These are phyloP conservation scores for Neonothopanus nambi DNA, from an alignment of 1,284 basidiomycete species.

Conservation along the genomic window DNA sequence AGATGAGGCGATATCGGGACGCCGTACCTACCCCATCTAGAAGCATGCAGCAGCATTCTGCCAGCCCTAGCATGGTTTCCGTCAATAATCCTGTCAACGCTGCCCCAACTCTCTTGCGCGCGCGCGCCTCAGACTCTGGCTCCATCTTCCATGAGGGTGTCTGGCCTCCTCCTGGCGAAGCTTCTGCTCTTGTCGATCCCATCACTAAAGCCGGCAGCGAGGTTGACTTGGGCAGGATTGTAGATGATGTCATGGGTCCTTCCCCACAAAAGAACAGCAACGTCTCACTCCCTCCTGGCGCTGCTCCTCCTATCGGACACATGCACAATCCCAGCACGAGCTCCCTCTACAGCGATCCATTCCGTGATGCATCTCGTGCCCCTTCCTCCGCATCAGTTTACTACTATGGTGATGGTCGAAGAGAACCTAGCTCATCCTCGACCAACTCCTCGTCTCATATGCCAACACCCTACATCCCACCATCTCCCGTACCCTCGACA, in stretches of 20 bases:
- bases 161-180: conserved; percentile 47
- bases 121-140: conserved; percentile 44
- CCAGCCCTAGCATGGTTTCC: conserved; percentile 13
- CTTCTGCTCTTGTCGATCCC: conserved; percentile 44
- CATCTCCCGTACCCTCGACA: background rate
- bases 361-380: conserved; percentile 17
- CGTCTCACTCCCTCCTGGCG: conserved; percentile 7
- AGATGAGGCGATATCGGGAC: conserved; percentile 27
- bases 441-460: background rate
- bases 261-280: background rate
- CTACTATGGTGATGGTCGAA: background rate
- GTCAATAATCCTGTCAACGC: conserved; percentile 12
- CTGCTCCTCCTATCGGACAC: conserved; percentile 7
- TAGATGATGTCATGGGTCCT: conserved; percentile 56
- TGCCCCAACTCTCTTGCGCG: conserved; percentile 38
- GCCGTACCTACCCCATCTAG: conserved; percentile 3
- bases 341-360: conserved; percentile 23
- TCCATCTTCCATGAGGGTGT: conserved; percentile 52
- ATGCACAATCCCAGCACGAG: background rate
- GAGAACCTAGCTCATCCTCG: background rate
- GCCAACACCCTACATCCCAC: background rate
- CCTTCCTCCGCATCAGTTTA: conserved; percentile 1
- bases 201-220: conserved; percentile 31
- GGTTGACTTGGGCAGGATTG: conserved; percentile 42
- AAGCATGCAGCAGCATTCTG: conserved; percentile 16